Evolutionary conservation across 495 filamentous ascomycete species (phyloP).

Genomic region (Pyrenopolyporus hunteri): DNA sequence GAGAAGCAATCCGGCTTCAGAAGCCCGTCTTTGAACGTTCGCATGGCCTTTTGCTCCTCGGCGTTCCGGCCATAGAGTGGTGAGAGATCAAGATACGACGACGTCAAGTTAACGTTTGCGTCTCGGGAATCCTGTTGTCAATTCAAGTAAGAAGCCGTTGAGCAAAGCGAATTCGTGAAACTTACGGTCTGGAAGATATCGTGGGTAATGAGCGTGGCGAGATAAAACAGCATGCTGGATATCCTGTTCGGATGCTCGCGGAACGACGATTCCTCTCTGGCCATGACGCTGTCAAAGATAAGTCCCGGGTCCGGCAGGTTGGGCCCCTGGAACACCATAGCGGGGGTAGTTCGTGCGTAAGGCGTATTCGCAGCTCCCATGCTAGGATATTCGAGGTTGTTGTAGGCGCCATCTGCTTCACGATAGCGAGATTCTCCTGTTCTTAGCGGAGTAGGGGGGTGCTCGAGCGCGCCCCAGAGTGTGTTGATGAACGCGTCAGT

Average conservation of each 20-base stretch:
- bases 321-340: slow-evolving; percentile 62
- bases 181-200: slow-evolving; percentile 53
- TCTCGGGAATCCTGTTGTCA: slow-evolving; percentile 39
- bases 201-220: slow-evolving; percentile 83
- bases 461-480: slow-evolving; percentile 69
- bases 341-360: slow-evolving; percentile 67
- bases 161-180: neutral
- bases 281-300: slow-evolving; percentile 75
- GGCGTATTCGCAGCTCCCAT: slow-evolving; percentile 62
- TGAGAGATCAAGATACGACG: slow-evolving; percentile 78
- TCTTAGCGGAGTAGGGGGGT: slow-evolving; percentile 65
- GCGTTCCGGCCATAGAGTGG: slow-evolving; percentile 78
- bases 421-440: slow-evolving; percentile 57
- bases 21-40: slow-evolving; percentile 73
- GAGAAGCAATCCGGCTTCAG: slow-evolving; percentile 79
- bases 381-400: slow-evolving; percentile 62
- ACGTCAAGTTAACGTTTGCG: slow-evolving; percentile 65
- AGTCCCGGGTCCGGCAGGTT: slow-evolving; percentile 71
- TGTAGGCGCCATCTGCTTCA: slow-evolving; percentile 68
- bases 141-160: neutral
- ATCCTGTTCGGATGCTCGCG: slow-evolving; percentile 73
- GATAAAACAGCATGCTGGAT: slow-evolving; percentile 80
- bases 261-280: slow-evolving; percentile 57
- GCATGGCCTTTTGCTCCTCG: slow-evolving; percentile 68
- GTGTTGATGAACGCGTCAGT: slow-evolving; percentile 53